Evolutionary conservation across 2,329 filamentous ascomycete species (phyloP), one percentile per base, ranked within the genome.

Genomic region (Hymenoscyphus fructigenus): DNA sequence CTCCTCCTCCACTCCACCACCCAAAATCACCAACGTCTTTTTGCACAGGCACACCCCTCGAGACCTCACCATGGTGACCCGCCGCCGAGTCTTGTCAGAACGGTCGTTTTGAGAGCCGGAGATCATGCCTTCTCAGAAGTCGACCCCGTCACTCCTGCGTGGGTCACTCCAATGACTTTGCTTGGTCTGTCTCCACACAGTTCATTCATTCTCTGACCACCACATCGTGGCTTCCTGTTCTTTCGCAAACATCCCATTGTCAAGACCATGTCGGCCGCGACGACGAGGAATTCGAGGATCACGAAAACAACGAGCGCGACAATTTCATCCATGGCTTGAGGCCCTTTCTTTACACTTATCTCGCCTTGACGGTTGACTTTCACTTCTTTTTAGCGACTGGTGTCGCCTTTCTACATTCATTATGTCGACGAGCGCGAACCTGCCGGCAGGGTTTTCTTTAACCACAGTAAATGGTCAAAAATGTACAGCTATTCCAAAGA

Each of bases 401-500:
- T 61, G 65, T 74, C 70, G 71, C 69, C 61, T 66, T 66, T 69
- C 41, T 34, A 57, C 63, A 65, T 67, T 70, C 71, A 76, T 69
- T 65, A 84, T 84, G 82, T 79, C 74, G 68, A 73, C 70, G 26
- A 68, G 62, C 59, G 61, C 70, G 59, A 73, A 69, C 73, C 78
- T 83, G 73, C 79, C 78, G 68, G 74, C 75, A 72, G 80, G 82
- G 72, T 79, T 80, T 66, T 81, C 82, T 66, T 79, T 83, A 65
- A 85, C 83, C 62, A 81, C 75, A 59, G 77, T 85, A 62, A 75
- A 79, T 64, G 82, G 82, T 60, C 81, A 79, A 73, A 79, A 79
- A 75, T 85, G 84, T 77, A 86, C 84, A 71, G 83, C 81, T 66
- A 77, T 85, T 68, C 83, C 83, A 58, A 82, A 74, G 70, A 62